phyloP scores from a whole-genome alignment of 2,329 filamentous ascomycete genomes.

The Clarireedia monteithiana region DNA sequence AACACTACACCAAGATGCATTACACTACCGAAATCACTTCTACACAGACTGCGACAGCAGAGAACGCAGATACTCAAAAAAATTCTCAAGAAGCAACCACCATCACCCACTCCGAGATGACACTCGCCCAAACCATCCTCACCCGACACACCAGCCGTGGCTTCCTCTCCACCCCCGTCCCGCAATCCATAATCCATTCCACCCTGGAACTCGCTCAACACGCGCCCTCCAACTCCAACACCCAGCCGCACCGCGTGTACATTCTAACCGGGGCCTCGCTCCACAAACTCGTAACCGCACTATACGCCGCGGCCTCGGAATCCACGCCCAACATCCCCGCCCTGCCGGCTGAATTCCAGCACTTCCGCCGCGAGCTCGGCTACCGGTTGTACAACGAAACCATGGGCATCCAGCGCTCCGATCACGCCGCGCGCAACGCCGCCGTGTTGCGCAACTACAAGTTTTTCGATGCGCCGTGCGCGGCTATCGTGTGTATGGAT shows the following conservation, averaged over 20 bases:
- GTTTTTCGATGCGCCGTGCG: neutral
- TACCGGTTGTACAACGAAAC: neutral
- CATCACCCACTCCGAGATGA: neutral
- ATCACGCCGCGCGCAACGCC: neutral
- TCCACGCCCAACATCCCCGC: neutral
- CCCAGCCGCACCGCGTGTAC: neutral
- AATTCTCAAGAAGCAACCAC: neutral
- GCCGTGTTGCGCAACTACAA: neutral
- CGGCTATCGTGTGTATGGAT: conserved; percentile 4
- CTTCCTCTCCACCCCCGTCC: conserved; percentile 1
- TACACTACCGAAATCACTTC: neutral
- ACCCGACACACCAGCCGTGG: conserved; percentile 1
- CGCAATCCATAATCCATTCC: neutral
- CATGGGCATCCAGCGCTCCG: neutral
- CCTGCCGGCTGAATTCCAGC: neutral
- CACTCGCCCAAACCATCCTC: neutral
- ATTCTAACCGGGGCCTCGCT: neutral
- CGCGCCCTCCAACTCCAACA: conserved; percentile 8
- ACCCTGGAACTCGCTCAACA: conserved; percentile 4
- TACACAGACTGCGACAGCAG: neutral
- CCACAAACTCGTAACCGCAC: neutral
- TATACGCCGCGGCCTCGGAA: neutral
- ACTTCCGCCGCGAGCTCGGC: conserved; percentile 3
- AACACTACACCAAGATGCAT: neutral
- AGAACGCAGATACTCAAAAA: neutral